A percentile compares a stretch with the other conserved stretches of the same genome.
phyloP scores from a whole-genome alignment of 306 rosid species.

The Benincasa hispida region DNA sequence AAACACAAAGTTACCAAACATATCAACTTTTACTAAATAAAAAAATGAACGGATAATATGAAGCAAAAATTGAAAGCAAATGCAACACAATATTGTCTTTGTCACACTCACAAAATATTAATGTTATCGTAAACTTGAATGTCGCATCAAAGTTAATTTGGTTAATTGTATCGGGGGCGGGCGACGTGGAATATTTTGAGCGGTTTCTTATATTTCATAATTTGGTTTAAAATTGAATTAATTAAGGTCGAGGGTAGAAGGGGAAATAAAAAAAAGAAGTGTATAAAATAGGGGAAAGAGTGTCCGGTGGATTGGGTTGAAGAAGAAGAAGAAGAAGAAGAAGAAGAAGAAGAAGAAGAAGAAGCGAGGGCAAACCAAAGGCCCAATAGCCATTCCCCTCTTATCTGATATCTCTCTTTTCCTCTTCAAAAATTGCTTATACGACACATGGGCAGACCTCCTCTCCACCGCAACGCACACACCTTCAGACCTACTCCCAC shows the following conservation, averaged over 20 bases:
- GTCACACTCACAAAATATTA: neutral
- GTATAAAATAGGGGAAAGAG: neutral
- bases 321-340: neutral
- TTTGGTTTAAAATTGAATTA: neutral
- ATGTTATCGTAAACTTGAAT: neutral
- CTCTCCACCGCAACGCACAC: slow-evolving; percentile 9
- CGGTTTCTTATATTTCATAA: neutral
- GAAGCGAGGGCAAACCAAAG: no score
- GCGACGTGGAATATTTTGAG: neutral
- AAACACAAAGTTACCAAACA: no score
- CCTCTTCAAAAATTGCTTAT: no score
- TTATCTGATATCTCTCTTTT: no score
- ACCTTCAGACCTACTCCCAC: slow-evolving; percentile 14
- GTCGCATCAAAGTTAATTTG: neutral
- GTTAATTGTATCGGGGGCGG: neutral
- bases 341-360: neutral
- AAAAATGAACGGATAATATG: neutral
- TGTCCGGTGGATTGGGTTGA: neutral
- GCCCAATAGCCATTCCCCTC: no score
- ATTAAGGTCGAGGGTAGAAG: neutral
- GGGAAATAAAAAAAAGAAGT: neutral
- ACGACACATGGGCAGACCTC: slow-evolving; percentile 30
- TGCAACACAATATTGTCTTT: neutral
- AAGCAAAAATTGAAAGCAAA: neutral
- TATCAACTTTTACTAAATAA: no score